Base-by-base conservation (phyloP, 768 basidiomycete species). In the Leucosporidium yakuticum region DNA sequence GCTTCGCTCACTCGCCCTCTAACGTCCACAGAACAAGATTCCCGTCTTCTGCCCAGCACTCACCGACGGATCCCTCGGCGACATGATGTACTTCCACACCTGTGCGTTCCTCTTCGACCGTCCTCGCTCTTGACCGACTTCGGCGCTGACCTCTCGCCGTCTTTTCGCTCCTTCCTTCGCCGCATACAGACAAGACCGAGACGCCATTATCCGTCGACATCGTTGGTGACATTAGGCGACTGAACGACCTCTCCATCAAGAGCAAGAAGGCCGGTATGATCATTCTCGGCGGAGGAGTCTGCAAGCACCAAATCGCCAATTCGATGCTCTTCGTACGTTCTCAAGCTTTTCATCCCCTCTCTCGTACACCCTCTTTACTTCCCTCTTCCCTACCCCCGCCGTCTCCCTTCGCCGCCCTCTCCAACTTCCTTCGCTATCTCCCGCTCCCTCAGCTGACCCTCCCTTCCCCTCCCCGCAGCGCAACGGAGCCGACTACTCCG, bases 221-320 rank as follows among this genome's bases (percentile, higher is more conserved):
- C 70, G 94, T 98, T 19, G 84, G 86, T 73, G 96, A 99, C 77
- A 97, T 99, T 64, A 87, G 94, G 27, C 82, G 84, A 49, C 81
- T 99, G 47, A 99, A 99, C 80, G 94, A 98, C 78, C 80, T 90
- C 23, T 86, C 89, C 17, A 84, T 96, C 63, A 87, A 85, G 70
- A 89, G 94, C 47, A 86, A 85, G 64, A 94, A 91, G 80, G 96
- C 96, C 25, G 96, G 96, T 3, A 98, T 98, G 94, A 91, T 99
- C 74, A 86, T 99, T 62, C 85, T 98, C 19, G 96, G 96, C 12
- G 96, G 96, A 4, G 96, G 96, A 1, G 93, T 99, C 15, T 98
- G 94, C 81, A 99, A 99, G 78, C 96, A 99, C 77, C 96, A 99
- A 77, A 96, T 99, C 65, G 95, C 95, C n/a, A 99, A 99, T 77